Evolutionary conservation across 1,284 basidiomycete species (phyloP).

Genomic region (Apiotrichum veenhuisii): DNA sequence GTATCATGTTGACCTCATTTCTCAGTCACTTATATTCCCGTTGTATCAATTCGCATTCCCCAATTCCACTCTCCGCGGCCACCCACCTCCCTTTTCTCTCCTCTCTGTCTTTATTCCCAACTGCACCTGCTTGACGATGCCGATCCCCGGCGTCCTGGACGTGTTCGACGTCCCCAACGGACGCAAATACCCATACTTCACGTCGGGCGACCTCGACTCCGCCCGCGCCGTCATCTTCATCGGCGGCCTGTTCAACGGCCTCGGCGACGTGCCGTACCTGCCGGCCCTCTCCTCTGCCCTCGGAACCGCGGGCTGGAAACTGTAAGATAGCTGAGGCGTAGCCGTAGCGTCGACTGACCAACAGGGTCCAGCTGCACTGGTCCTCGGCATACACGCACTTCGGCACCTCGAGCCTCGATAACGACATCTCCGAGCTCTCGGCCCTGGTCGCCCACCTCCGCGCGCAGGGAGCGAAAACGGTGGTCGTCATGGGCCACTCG

Average conservation of each 20-base stretch:
- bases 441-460: constrained; percentile 37
- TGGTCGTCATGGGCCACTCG: constrained; percentile 48
- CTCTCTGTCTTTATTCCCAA: no score
- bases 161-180: constrained; percentile 3
- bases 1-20: no score
- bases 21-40: no score
- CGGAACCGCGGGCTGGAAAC: constrained; percentile 35
- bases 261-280: constrained; percentile 39
- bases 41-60: no score
- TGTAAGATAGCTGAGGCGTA: constrained; percentile 31
- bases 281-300: constrained; percentile 28
- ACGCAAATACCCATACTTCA: constrained; percentile 35
- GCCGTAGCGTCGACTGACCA: neutral
- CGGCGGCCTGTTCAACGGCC: constrained; percentile 45
- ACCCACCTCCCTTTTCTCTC: no score
- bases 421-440: constrained; percentile 41
- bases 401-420: constrained; percentile 35
- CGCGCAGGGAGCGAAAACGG: constrained; percentile 1
- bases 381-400: constrained; percentile 42
- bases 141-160: neutral
- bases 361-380: constrained; percentile 47
- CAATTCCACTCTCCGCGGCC: no score
- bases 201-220: constrained; percentile 31
- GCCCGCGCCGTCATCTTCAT: constrained; percentile 42
- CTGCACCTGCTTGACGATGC: neutral